phyloP scores from a whole-genome alignment of 2,329 filamentous ascomycete species.

The Venturia oleaginea region DNA sequence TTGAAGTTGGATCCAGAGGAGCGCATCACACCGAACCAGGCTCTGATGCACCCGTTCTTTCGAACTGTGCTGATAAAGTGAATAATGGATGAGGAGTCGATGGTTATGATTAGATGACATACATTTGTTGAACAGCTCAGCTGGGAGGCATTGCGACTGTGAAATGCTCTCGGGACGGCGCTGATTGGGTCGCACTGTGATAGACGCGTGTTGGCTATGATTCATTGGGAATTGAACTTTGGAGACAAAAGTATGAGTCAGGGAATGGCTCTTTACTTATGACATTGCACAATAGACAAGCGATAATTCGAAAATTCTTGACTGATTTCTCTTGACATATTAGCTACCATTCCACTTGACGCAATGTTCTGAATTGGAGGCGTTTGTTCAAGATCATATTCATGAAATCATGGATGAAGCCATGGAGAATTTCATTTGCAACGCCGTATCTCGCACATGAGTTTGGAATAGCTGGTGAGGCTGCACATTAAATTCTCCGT shows the following conservation, averaged over 20 bases:
- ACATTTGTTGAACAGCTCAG: background rate
- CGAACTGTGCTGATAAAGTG: background rate
- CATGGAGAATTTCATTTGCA: too few relatives aligned
- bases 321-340: too few relatives aligned
- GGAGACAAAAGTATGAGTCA: background rate
- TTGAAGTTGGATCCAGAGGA: slow-evolving; percentile 87
- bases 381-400: too few relatives aligned
- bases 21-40: slow-evolving; percentile 76
- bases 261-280: background rate
- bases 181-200: background rate
- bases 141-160: background rate
- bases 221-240: background rate
- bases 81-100: background rate
- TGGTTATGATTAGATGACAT: background rate
- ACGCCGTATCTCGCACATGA: too few relatives aligned
- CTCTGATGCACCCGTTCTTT: slow-evolving; percentile 73
- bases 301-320: background rate
- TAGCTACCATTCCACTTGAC: too few relatives aligned
- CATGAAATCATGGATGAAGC: too few relatives aligned
- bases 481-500: too few relatives aligned
- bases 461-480: too few relatives aligned
- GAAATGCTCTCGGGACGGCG: background rate
- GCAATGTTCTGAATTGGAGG: too few relatives aligned
- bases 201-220: background rate
- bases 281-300: background rate